A percentile compares a stretch with the other conserved stretches of the same genome.
These are phyloP conservation scores for Sordariomycetes sp. DNA, from an alignment of 2,329 filamentous ascomycete genomes.

Conservation along the genomic window DNA sequence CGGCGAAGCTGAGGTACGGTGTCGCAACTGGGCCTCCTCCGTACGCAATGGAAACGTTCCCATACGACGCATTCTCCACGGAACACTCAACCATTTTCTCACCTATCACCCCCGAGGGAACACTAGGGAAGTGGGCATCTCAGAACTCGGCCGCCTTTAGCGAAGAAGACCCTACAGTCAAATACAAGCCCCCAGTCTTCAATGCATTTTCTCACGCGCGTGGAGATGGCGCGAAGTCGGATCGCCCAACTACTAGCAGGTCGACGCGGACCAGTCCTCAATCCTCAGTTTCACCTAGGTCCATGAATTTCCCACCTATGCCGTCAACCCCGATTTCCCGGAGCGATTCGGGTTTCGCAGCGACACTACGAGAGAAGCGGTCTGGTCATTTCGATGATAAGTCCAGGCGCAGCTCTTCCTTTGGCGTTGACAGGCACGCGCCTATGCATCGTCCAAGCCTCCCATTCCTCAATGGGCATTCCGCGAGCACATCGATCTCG, in stretches of 20 bases:
- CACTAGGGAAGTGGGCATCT: conserved; percentile 73
- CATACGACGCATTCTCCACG: conserved; percentile 77
- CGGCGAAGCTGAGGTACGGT: conserved; percentile 76
- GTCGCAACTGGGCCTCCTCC: conserved; percentile 80
- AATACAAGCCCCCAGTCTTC: conserved; percentile 57
- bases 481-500: conserved; percentile 44
- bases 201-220: conserved; percentile 80
- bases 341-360: conserved; percentile 82
- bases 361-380: conserved; percentile 82
- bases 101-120: conserved; percentile 53
- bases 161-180: conserved; percentile 35
- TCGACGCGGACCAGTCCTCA: conserved; percentile 49
- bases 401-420: conserved; percentile 86
- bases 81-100: conserved; percentile 76
- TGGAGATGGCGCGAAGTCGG: conserved; percentile 49
- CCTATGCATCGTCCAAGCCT: conserved; percentile 56
- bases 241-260: conserved; percentile 66
- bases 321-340: conserved; percentile 71
- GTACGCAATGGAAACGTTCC: conserved; percentile 87
- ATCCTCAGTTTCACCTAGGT: conserved; percentile 61
- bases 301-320: conserved; percentile 62
- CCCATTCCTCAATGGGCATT: conserved; percentile 58
- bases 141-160: conserved; percentile 85
- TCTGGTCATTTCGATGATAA: conserved; percentile 80
- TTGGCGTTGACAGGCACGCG: conserved; percentile 61